Percentiles rank a stretch among this genome's conserved stretches.
Conservation (phyloP, 1,284 basidiomycete genomes). For the Abortiporus biennis region DNA sequence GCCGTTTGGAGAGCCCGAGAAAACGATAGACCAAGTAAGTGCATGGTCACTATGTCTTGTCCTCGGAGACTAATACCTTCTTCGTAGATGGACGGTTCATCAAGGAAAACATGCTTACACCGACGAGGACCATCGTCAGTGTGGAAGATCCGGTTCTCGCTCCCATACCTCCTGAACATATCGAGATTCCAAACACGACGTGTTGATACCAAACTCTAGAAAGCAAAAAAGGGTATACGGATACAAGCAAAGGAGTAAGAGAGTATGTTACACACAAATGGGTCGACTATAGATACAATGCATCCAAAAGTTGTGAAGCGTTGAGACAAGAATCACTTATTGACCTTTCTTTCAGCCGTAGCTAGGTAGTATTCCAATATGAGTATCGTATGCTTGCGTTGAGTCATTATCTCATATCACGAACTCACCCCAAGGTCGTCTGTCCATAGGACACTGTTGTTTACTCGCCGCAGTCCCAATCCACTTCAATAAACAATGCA, state of each 20-base stretch:
- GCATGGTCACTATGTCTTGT: background rate
- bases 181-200: background rate
- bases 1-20: slow-evolving; percentile 67
- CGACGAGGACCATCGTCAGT: slow-evolving; percentile 48
- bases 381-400: background rate
- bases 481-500: slow-evolving; percentile 96
- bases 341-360: slow-evolving; percentile 32
- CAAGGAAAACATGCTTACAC: slow-evolving; percentile 47
- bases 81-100: slow-evolving; percentile 49
- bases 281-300: too few species aligned
- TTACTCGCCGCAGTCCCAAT: slow-evolving; percentile 82
- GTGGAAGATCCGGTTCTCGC: slow-evolving; percentile 34
- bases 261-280: too few species aligned
- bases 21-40: slow-evolving; percentile 75
- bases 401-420: background rate
- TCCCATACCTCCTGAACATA: too few species aligned
- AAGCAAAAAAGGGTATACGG: background rate
- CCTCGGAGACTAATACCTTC: background rate
- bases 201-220: background rate
- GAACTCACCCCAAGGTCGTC: slow-evolving; percentile 82
- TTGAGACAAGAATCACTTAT: background rate
- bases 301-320: background rate
- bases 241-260: background rate
- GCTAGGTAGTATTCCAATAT: slow-evolving; percentile 18
- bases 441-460: slow-evolving; percentile 92